Evolutionary conservation across 768 basidiomycete species (phyloP).

Genomic region (Mycena floridula): DNA sequence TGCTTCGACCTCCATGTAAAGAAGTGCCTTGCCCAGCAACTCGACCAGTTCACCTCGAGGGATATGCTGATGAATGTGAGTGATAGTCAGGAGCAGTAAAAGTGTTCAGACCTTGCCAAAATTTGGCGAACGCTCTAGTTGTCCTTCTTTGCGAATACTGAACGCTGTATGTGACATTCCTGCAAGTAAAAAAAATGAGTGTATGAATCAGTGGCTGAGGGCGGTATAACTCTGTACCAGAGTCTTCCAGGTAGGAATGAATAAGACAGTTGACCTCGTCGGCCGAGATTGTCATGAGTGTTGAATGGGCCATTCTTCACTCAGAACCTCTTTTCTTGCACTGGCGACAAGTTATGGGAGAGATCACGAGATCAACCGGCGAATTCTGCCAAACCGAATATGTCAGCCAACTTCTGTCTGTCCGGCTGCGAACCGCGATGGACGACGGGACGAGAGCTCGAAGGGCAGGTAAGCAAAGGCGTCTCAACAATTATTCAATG

Average conservation of each 20-base stretch:
- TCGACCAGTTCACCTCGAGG: slow-evolving; percentile 79
- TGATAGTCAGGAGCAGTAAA: background rate
- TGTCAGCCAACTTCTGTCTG: too few relatives aligned
- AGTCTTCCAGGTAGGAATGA: slow-evolving; percentile 79
- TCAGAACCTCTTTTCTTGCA: too few relatives aligned
- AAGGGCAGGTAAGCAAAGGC: too few relatives aligned
- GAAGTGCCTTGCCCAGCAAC: slow-evolving; percentile 70
- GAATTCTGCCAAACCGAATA: too few relatives aligned
- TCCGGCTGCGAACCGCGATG: too few relatives aligned
- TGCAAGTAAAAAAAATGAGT: slow-evolving; percentile 20
- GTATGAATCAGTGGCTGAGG: background rate
- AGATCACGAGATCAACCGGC: too few relatives aligned
- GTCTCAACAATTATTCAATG: too few relatives aligned
- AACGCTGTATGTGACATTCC: slow-evolving; percentile 83
- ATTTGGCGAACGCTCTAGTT: slow-evolving; percentile 62
- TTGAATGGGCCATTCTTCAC: background rate
- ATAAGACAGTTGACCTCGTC: slow-evolving; percentile 85
- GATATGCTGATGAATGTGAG: slow-evolving; percentile 45
- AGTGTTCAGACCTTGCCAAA: too few relatives aligned
- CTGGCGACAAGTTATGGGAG: too few relatives aligned
- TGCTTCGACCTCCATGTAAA: slow-evolving; percentile 78
- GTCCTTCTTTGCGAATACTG: slow-evolving; percentile 68
- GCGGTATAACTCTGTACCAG: slow-evolving; percentile 41
- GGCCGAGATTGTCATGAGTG: slow-evolving; percentile 54
- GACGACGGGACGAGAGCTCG: too few relatives aligned